Percentiles rank a stretch among this genome's conserved stretches.
Evolutionary conservation across 352 stramenopile species (phyloP).

Genomic region (Phytophthora hybrid): DNA sequence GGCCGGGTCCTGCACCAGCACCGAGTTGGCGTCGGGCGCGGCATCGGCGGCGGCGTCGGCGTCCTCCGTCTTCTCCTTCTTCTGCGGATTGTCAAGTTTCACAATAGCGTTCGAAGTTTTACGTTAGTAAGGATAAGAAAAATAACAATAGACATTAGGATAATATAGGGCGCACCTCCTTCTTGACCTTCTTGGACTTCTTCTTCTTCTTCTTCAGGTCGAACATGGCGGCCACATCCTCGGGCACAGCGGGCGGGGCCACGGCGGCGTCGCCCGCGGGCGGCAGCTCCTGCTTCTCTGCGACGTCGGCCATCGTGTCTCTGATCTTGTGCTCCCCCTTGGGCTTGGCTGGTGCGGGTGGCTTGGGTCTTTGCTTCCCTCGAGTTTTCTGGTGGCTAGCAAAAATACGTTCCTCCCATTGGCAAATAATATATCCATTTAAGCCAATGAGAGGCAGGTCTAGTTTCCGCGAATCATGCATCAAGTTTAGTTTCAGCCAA

Average conservation of each 20-base stretch:
- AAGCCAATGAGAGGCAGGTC: slow-evolving; percentile 4
- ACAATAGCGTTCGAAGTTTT: not conserved
- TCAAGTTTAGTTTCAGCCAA: slow-evolving; percentile 28
- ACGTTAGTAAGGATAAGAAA: slow-evolving; percentile 6
- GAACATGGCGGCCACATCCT: slow-evolving; percentile 91
- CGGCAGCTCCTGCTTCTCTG: slow-evolving; percentile 54
- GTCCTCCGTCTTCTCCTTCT: slow-evolving; percentile 62
- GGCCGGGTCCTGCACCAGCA: slow-evolving; percentile 87
- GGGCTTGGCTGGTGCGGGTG: slow-evolving; percentile 35
- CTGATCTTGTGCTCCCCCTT: slow-evolving; percentile 25
- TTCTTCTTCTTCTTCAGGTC: slow-evolving; percentile 93
- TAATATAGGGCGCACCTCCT: slow-evolving; percentile 50
- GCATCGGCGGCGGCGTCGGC: slow-evolving; percentile 32
- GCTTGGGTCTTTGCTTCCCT: slow-evolving; percentile 30
- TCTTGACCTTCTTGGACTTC: slow-evolving; percentile 94
- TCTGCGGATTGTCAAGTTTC: slow-evolving; percentile 38
- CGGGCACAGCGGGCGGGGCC: slow-evolving; percentile 61
- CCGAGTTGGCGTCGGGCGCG: slow-evolving; percentile 53
- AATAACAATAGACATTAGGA: slow-evolving; percentile 31
- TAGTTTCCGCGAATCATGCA: not conserved
- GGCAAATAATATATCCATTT: slow-evolving; percentile 1
- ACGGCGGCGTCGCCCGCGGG: slow-evolving; percentile 47
- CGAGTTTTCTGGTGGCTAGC: slow-evolving; percentile 58
- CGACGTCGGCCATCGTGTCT: slow-evolving; percentile 65
- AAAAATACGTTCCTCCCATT: not conserved